Evolutionary conservation across 129 eudicot genomes (phyloP).

Genomic region (Tagetes patula): DNA sequence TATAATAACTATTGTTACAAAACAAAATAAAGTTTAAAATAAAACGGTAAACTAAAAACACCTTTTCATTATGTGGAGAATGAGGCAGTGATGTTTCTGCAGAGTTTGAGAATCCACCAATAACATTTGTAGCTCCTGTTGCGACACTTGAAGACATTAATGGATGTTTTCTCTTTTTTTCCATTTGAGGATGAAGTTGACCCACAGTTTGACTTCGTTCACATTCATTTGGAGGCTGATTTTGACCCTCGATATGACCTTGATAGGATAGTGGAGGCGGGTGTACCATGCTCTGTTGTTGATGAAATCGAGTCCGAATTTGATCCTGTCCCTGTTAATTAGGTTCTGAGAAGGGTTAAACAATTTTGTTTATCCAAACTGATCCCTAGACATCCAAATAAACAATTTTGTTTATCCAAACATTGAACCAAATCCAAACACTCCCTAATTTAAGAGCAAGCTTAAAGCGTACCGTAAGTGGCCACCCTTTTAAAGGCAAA

Average conservation of each 20-base stretch:
- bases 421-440: constrained; percentile 7
- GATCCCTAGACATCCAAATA: neutral
- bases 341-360: neutral
- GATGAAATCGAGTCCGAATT: constrained; percentile 41
- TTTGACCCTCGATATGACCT: constrained; percentile 42
- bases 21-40: neutral
- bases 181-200: constrained; percentile 20
- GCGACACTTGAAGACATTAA: constrained; percentile 37
- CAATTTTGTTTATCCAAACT: constrained; percentile 9
- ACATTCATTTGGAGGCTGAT: constrained; percentile 30
- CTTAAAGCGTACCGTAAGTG: constrained; percentile 43
- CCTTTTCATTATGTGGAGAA: constrained; percentile 56
- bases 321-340: constrained; percentile 47
- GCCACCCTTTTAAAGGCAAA: constrained; percentile 63
- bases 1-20: neutral
- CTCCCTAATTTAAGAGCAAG: constrained; percentile 10
- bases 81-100: constrained; percentile 63
- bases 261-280: constrained; percentile 36
- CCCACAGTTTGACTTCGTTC: constrained; percentile 38
- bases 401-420: constrained; percentile 10
- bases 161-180: constrained; percentile 45
- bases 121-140: constrained; percentile 33
- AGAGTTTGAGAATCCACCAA: constrained; percentile 49
- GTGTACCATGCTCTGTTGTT: constrained; percentile 44
- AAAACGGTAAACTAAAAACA: neutral